Base-by-base conservation (phyloP, 2,329 filamentous ascomycete genomes). In the Colletotrichum navitas region DNA sequence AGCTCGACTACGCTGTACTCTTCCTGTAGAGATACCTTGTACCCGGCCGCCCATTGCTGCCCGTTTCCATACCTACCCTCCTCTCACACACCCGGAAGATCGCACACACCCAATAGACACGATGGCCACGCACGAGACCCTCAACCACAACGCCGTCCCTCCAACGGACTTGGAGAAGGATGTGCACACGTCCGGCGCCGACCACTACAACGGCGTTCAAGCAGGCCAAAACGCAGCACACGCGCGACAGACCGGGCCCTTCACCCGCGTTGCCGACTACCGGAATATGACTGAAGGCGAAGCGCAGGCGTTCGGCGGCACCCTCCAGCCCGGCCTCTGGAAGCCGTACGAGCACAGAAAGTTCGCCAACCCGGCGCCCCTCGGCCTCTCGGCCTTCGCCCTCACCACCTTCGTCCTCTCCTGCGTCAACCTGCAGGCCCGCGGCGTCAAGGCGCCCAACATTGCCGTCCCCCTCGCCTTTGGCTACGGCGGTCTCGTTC, bases 371-470 rank as follows among this genome's bases (percentile, higher is more conserved):
- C 93, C 93, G 5, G 92, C 91, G 64, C 93, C 93, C 39, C 86
- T 95, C 49, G 93, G 93, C 74, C 89, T 95, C 60, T 89, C 85
- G 73, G 93, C 92, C 79, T 95, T 95, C 84, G 93, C 93, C 74
- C 85, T 95, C 78, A 95, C 93, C 65, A 95, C 93, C 16, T 95
- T 95, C 80, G 89, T 95, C 47, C 87, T 95, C 60, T 93, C 91
- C 39, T 84, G 88, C 76, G 86, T 95, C 83, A 95, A 95, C 84
- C 85, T 94, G 81, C 85, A 88, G 64, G 84, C 90, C 3, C 87
- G 90, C 16, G 86, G 85, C 68, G 84, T 94, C 66, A 81, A 81
- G 1, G 80, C 79, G 3, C 90, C 92, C 58, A 92, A 90, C 78
- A 87, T 95, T 66, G 90, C 92, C 55, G 85, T 94, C 12, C 88